Evolutionary conservation across 2,329 filamentous ascomycete genomes (phyloP).

Genomic region (Colletotrichum lentis): DNA sequence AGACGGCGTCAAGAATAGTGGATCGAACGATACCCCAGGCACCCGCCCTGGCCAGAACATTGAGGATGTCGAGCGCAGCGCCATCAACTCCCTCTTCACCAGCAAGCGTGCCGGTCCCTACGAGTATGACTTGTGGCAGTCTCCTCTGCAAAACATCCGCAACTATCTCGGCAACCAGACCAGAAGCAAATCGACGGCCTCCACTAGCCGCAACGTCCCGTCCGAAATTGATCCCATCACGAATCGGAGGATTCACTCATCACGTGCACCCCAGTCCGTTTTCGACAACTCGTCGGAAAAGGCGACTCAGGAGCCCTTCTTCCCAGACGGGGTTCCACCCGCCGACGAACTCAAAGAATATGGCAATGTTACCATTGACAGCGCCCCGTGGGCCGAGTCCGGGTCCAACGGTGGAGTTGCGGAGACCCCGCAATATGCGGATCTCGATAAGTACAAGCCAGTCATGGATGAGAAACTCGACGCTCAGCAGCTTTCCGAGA

Average conservation of each 20-base stretch:
- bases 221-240: slow-evolving; percentile 67
- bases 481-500: slow-evolving; percentile 36
- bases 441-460: slow-evolving; percentile 50
- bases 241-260: slow-evolving; percentile 57
- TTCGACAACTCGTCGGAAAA: slow-evolving; percentile 28
- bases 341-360: slow-evolving; percentile 49
- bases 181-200: slow-evolving; percentile 16
- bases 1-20: slow-evolving; percentile 49
- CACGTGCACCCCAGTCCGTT: slow-evolving; percentile 33
- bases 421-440: slow-evolving; percentile 38
- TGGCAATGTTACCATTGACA: slow-evolving; percentile 46
- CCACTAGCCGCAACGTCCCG: slow-evolving; percentile 41
- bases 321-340: slow-evolving; percentile 48
- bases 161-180: slow-evolving; percentile 43
- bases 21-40: slow-evolving; percentile 49
- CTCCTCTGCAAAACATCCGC: slow-evolving; percentile 48
- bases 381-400: slow-evolving; percentile 39
- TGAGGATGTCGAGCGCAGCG: slow-evolving; percentile 56
- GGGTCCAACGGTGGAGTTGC: slow-evolving; percentile 33
- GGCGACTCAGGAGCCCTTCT: slow-evolving; percentile 40
- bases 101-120: slow-evolving; percentile 40
- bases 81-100: slow-evolving; percentile 55
- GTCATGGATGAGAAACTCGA: slow-evolving; percentile 43
- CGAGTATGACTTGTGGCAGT: slow-evolving; percentile 44
- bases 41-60: slow-evolving; percentile 53